Evolutionary conservation across 2,329 filamentous ascomycete species (phyloP), one percentile per base, ranked within the genome.

Genomic region (Chlorencoelia australis): DNA sequence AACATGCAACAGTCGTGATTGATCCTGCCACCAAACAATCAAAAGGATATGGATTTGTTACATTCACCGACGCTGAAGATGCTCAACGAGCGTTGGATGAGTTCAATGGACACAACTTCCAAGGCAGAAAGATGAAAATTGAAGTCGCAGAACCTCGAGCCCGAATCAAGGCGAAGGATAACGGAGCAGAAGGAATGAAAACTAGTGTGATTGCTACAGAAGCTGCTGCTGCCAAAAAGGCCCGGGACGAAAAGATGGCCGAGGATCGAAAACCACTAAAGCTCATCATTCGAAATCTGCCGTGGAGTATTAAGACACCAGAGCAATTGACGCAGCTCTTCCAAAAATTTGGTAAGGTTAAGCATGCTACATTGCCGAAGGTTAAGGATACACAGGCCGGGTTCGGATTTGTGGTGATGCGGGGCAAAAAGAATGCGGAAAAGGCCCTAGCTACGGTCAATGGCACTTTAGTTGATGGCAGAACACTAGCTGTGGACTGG

Each of bases 11-110:
- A n/a, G 87, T 94, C 4, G 87, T 98, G 25, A 65, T 81, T 39
- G 89, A 98, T 57, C 77, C 82, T 11, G 69, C 78, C 46, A 94
- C 88, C 2, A 94, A 94, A 55, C 67, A 79, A 49, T 95, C 86
- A 10, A 82, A 85, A 56, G 89, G 91, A 13, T 98, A 87, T 59
- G 91, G 91, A 35, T 98, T 98, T 61, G 89, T 98, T 39, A 96
- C 91, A 2, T 91, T 98, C 53, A 85, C 88, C 50, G 91, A 98
- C 56, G 74, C 82, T 19, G 88, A 95, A 47, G 91, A 98, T 65
- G 88, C 89, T 9, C 67, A 79, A 46, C 73, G 79, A 45, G 93
- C 91, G 13, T 73, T 83, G 55, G 73, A 80, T 39, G 82, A 93
- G 57, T 74, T 95, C 54, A 76, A 94, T 59, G 83, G 84, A 44